Evolutionary conservation across 2,329 filamentous ascomycete species (phyloP).

Genomic region (Calonectria leucothoes): DNA sequence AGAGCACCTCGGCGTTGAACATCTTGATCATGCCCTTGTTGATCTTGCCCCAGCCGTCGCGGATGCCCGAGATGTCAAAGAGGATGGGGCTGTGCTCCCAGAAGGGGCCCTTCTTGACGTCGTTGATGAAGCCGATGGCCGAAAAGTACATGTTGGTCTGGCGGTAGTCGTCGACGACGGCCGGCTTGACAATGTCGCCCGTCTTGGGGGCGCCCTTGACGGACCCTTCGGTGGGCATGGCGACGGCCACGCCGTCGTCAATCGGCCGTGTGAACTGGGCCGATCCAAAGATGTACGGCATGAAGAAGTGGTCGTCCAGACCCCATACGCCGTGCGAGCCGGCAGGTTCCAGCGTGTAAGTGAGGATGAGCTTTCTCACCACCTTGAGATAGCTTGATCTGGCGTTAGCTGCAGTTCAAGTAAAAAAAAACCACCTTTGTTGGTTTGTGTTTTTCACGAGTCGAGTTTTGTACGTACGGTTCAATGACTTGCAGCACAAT

Average conservation of each 20-base stretch:
- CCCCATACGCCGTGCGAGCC: slow-evolving; percentile 99
- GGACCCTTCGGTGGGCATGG: slow-evolving; percentile 83
- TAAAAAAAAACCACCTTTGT: no score
- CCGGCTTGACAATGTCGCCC: slow-evolving; percentile 72
- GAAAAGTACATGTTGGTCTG: slow-evolving; percentile 89
- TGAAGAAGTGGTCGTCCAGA: slow-evolving; percentile 95
- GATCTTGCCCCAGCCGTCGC: slow-evolving; percentile 97
- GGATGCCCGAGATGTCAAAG: slow-evolving; percentile 93
- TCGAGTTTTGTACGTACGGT: slow-evolving; percentile 67
- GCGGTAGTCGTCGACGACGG: slow-evolving; percentile 74
- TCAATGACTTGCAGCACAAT: slow-evolving; percentile 88
- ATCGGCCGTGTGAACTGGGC: slow-evolving; percentile 88
- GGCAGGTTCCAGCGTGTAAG: slow-evolving; percentile 93
- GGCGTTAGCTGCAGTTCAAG: not conserved
- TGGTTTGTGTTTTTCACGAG: not conserved
- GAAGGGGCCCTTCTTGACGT: slow-evolving; percentile 95
- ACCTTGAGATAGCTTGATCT: slow-evolving; percentile 79
- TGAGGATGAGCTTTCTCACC: slow-evolving; percentile 84
- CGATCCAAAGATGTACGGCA: slow-evolving; percentile 95
- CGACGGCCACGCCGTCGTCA: slow-evolving; percentile 60
- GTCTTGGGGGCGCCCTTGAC: slow-evolving; percentile 78
- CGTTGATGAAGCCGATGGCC: slow-evolving; percentile 95
- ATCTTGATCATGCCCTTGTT: slow-evolving; percentile 99
- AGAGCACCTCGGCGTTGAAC: slow-evolving; percentile 96
- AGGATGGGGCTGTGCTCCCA: slow-evolving; percentile 97